These are phyloP conservation scores for Simmondsia chinensis DNA, from an alignment of 148 eudicot genomes.

Conservation along the genomic window DNA sequence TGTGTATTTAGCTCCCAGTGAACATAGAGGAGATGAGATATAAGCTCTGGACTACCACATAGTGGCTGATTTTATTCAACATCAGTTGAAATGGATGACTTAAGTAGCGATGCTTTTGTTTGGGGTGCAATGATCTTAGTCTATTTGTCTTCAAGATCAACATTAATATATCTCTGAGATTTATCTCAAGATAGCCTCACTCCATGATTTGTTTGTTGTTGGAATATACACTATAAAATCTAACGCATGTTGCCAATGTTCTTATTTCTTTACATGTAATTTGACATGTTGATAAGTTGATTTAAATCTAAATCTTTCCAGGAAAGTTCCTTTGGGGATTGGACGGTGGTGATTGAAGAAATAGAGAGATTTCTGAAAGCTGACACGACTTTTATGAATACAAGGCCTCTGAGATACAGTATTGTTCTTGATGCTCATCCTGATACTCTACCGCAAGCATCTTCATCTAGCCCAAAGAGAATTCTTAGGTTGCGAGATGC, in stretches of 20 bases:
- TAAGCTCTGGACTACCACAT: too few species aligned
- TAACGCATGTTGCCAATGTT: neutral
- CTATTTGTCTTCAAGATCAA: conserved; percentile 1
- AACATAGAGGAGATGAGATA: too few species aligned
- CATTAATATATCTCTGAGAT: too few species aligned
- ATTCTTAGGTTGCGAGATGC: conserved; percentile 72
- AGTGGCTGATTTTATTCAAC: too few species aligned
- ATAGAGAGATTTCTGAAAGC: conserved; percentile 81
- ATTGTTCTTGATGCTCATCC: conserved; percentile 77
- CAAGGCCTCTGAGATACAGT: conserved; percentile 90
- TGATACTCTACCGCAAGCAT: conserved; percentile 50
- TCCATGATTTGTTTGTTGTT: too few species aligned
- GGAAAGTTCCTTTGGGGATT: conserved; percentile 88
- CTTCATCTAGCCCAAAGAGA: conserved; percentile 34
- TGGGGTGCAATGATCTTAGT: too few species aligned
- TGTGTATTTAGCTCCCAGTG: too few species aligned
- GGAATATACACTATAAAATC: too few species aligned
- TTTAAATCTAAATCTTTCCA: conserved; percentile 27
- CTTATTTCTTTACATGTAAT: neutral
- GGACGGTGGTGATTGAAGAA: conserved; percentile 93
- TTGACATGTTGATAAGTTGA: conserved; percentile 11
- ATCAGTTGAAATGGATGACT: too few species aligned
- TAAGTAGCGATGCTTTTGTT: too few species aligned
- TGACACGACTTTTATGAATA: conserved; percentile 81
- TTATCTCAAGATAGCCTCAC: too few species aligned